These are phyloP conservation scores for Fusarium paranaense DNA, from an alignment of 2,329 filamentous ascomycete genomes.

Conservation along the genomic window DNA sequence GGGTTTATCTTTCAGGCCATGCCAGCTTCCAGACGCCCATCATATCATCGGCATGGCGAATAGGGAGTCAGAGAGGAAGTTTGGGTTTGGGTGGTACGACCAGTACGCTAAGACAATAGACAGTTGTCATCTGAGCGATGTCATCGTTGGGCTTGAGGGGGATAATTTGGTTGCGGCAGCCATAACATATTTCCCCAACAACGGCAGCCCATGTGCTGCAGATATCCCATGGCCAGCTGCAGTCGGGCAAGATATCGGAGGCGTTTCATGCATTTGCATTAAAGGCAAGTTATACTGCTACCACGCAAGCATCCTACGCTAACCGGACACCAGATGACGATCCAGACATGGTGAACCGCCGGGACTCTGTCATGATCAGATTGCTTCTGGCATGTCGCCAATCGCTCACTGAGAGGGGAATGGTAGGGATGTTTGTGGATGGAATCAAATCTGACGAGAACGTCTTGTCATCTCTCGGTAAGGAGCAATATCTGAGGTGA, in stretches of 20 bases:
- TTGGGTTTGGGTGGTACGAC: conserved; percentile 69
- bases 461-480: conserved; percentile 65
- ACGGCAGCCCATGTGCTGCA: conserved; percentile 58
- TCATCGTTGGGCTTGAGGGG: conserved; percentile 65
- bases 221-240: conserved; percentile 68
- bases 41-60: conserved; percentile 63
- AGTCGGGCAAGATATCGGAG: conserved; percentile 64
- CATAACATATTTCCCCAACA: conserved; percentile 63
- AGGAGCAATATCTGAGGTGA: conserved; percentile 34
- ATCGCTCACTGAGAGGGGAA: conserved; percentile 60
- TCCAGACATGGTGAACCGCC: conserved; percentile 55
- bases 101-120: conserved; percentile 66
- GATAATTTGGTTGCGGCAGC: conserved; percentile 63
- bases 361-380: conserved; percentile 63
- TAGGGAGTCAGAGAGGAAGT: conserved; percentile 58
- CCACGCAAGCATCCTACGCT: conserved; percentile 10
- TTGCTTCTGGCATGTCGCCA: conserved; percentile 65
- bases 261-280: conserved; percentile 71
- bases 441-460: conserved; percentile 63
- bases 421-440: conserved; percentile 67
- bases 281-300: conserved; percentile 56
- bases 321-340: conserved; percentile 54
- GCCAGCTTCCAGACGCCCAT: conserved; percentile 59
- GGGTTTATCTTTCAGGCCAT: conserved; percentile 58
- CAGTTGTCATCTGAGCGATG: conserved; percentile 61